A percentile compares a stretch with the other conserved stretches of the same genome.
These are phyloP conservation scores for Spathaspora boniae DNA, from an alignment of 805 yeast species.

Conservation along the genomic window DNA sequence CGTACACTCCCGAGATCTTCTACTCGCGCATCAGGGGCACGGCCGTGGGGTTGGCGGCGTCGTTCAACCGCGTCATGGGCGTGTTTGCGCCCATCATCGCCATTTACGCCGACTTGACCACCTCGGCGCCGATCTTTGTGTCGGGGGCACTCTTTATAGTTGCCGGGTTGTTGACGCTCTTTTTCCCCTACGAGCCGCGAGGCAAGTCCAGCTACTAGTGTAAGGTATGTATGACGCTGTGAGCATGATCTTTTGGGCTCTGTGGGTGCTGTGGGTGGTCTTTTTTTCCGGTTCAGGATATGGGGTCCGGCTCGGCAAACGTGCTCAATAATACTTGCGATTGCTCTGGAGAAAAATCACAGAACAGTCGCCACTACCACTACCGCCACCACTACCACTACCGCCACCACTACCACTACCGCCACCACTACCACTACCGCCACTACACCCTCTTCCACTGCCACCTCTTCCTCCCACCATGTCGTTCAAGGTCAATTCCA, in stretches of 20 bases:
- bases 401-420: too few species aligned
- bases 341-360: too few species aligned
- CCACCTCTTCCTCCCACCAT: constrained; percentile 18
- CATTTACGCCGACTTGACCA: constrained; percentile 51
- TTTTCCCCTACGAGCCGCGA: constrained; percentile 27
- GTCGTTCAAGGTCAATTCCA: constrained; percentile 51
- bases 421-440: too few species aligned
- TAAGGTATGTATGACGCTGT: too few species aligned
- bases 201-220: constrained; percentile 16
- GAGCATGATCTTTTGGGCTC: too few species aligned
- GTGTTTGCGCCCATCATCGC: constrained; percentile 57
- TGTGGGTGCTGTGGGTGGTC: too few species aligned
- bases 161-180: constrained; percentile 33
- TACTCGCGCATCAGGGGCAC: constrained; percentile 50
- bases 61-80: constrained; percentile 50
- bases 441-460: background rate
- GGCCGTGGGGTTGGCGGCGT: constrained; percentile 59
- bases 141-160: constrained; percentile 53
- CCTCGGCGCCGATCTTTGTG: constrained; percentile 59
- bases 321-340: too few species aligned
- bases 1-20: constrained; percentile 64
- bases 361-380: too few species aligned
- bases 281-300: too few species aligned
- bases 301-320: too few species aligned
- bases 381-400: too few species aligned